phyloP scores from a whole-genome alignment of 2,329 filamentous ascomycete genomes.

The Cucurbitaria berberidis region DNA sequence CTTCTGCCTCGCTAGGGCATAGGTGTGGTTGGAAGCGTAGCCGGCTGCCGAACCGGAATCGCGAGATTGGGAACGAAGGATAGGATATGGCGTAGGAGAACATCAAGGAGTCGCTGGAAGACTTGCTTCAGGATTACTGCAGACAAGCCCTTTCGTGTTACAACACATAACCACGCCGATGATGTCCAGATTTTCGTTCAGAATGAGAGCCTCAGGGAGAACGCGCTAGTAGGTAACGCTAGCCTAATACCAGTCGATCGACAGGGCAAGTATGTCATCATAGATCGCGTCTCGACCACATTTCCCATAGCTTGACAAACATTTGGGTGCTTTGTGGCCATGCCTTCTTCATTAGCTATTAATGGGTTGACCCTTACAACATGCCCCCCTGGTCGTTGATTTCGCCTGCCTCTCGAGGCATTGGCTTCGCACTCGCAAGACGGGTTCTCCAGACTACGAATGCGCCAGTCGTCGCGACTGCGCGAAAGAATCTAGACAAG shows the following conservation, averaged over 20 bases:
- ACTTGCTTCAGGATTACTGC: too few species aligned
- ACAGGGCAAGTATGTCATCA: slow-evolving; percentile 37
- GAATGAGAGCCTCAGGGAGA: neutral
- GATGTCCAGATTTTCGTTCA: too few species aligned
- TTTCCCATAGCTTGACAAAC: slow-evolving; percentile 5
- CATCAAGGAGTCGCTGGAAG: too few species aligned
- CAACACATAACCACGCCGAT: too few species aligned
- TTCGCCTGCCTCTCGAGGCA: slow-evolving; percentile 67
- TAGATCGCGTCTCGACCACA: slow-evolving; percentile 31
- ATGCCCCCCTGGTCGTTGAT: slow-evolving; percentile 60
- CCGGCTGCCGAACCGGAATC: neutral
- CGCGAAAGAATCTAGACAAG: slow-evolving; percentile 59
- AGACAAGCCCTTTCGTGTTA: too few species aligned
- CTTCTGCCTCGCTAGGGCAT: neutral
- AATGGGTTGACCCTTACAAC: neutral
- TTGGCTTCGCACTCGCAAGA: slow-evolving; percentile 66
- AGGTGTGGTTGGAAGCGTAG: neutral
- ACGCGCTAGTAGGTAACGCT: neutral
- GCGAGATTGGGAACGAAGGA: too few species aligned
- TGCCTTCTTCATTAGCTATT: slow-evolving; percentile 6
- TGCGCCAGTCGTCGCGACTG: slow-evolving; percentile 66
- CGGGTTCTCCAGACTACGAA: slow-evolving; percentile 63
- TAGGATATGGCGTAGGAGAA: too few species aligned
- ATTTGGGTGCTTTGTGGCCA: slow-evolving; percentile 5
- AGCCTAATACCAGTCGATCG: slow-evolving; percentile 26